Evolutionary conservation across 352 stramenopile genomes (phyloP).

Genomic region (Aphanomyces cochlioides): DNA sequence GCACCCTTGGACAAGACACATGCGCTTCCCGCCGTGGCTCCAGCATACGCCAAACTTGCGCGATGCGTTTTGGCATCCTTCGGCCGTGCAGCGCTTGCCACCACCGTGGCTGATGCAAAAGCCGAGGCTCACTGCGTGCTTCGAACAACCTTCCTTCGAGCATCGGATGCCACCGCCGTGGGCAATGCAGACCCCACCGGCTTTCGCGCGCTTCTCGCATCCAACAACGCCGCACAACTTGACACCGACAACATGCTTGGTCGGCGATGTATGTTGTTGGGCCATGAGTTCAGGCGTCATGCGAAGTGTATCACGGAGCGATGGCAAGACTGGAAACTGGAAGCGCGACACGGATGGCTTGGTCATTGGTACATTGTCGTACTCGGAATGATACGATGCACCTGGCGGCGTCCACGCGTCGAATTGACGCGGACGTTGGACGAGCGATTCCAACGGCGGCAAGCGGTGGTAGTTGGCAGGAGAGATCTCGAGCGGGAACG

Average conservation of each 20-base stretch:
- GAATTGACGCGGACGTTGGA: neutral
- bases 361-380: no score
- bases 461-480: slow-evolving; percentile 4
- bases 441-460: neutral
- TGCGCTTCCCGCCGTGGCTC: slow-evolving; percentile 73
- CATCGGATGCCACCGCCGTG: slow-evolving; percentile 76
- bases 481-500: slow-evolving; percentile 16
- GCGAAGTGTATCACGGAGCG: neutral
- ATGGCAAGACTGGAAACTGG: slow-evolving; percentile 2
- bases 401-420: no score
- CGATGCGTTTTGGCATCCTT: slow-evolving; percentile 72
- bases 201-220: slow-evolving; percentile 78
- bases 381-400: no score
- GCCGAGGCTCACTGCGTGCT: slow-evolving; percentile 75
- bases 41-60: slow-evolving; percentile 81
- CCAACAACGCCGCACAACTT: slow-evolving; percentile 74
- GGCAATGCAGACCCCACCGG: slow-evolving; percentile 72
- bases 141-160: slow-evolving; percentile 62
- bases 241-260: slow-evolving; percentile 32
- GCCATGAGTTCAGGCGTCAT: neutral
- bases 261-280: neutral
- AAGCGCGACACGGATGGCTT: neutral
- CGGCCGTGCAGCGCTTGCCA: slow-evolving; percentile 69
- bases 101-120: slow-evolving; percentile 84
- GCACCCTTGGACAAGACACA: slow-evolving; percentile 73